Percentiles rank a stretch among this genome's conserved stretches.
phyloP scores from a whole-genome alignment of 768 basidiomycete species.

The Stropharia rugosoannulata region DNA sequence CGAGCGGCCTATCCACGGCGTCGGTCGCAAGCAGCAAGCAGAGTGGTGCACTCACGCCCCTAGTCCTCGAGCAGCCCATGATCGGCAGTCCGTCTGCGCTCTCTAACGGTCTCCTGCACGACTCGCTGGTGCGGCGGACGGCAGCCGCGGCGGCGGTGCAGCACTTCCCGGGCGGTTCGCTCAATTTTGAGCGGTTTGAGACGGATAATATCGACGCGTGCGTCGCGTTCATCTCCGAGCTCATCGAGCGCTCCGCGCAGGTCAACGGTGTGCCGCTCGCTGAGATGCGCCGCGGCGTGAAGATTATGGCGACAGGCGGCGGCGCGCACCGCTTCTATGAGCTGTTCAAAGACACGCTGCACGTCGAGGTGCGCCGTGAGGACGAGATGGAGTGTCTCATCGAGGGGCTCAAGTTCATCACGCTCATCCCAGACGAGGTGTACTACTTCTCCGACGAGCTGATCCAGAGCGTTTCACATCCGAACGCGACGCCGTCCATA shows the following conservation, averaged over 20 bases:
- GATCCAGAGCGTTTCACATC: slow-evolving; percentile 62
- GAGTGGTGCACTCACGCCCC: slow-evolving; percentile 81
- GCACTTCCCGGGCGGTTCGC: slow-evolving; percentile 92
- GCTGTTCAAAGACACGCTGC: slow-evolving; percentile 68
- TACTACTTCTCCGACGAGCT: slow-evolving; percentile 99
- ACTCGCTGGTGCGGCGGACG: slow-evolving; percentile 66
- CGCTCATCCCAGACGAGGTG: slow-evolving; percentile 93
- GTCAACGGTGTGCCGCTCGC: slow-evolving; percentile 86
- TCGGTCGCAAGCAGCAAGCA: slow-evolving; percentile 34
- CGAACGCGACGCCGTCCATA: slow-evolving; percentile 12
- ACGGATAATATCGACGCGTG: slow-evolving; percentile 81
- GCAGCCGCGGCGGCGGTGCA: slow-evolving; percentile 39
- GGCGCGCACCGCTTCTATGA: slow-evolving; percentile 95
- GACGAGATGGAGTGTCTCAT: slow-evolving; percentile 99
- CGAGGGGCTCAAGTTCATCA: slow-evolving; percentile 93
- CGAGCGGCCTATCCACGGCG: slow-evolving; percentile 26
- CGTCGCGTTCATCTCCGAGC: slow-evolving; percentile 80
- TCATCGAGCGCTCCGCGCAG: slow-evolving; percentile 83
- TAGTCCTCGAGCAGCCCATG: slow-evolving; percentile 59
- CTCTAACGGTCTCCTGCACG: slow-evolving; percentile 49
- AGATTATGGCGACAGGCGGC: slow-evolving; percentile 97
- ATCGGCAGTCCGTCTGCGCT: slow-evolving; percentile 35
- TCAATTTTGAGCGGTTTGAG: slow-evolving; percentile 98
- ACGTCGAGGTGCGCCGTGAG: slow-evolving; percentile 84
- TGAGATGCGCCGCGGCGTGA: slow-evolving; percentile 90